A percentile compares a stretch with the other conserved stretches of the same genome.
Evolutionary conservation across 805 yeast species (phyloP).

Genomic region (Kregervanrija fluxuum): DNA sequence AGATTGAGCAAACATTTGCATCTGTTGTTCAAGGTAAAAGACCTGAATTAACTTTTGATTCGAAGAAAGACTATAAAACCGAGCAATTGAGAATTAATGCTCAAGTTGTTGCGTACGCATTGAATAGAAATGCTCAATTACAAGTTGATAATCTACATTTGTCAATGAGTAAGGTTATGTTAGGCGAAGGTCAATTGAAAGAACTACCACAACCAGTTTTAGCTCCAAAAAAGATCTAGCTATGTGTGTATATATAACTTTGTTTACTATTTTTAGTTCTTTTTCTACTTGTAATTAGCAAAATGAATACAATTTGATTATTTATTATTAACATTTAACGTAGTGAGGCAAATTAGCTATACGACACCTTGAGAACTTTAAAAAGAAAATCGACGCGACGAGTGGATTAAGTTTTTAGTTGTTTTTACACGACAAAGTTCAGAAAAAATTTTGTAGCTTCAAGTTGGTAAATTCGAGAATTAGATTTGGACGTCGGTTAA

Average conservation of each 20-base stretch:
- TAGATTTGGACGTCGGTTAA: too few species aligned
- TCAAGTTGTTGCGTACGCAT: conserved; percentile 23
- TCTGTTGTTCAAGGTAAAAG: conserved; percentile 24
- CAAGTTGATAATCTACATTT: conserved; percentile 22
- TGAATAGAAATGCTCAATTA: conserved; percentile 26
- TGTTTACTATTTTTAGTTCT: background rate
- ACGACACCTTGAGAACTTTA: too few species aligned
- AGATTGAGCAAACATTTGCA: conserved; percentile 15
- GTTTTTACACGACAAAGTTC: too few species aligned
- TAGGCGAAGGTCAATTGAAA: conserved; percentile 15
- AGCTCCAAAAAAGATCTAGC: conserved; percentile 10
- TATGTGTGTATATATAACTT: background rate
- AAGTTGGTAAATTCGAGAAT: too few species aligned
- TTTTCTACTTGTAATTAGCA: too few species aligned
- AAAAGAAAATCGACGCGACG: too few species aligned
- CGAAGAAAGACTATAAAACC: conserved; percentile 17
- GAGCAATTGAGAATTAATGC: conserved; percentile 22
- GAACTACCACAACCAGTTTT: conserved; percentile 17
- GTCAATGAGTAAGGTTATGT: conserved; percentile 12
- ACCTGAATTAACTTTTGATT: conserved; percentile 17
- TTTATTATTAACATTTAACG: too few species aligned
- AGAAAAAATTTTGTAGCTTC: too few species aligned
- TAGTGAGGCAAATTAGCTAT: too few species aligned
- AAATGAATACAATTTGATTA: too few species aligned
- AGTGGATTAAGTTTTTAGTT: too few species aligned